These are phyloP conservation scores for Boletus rubescentipes DNA, from an alignment of 768 basidiomycete species.

Conservation along the genomic window DNA sequence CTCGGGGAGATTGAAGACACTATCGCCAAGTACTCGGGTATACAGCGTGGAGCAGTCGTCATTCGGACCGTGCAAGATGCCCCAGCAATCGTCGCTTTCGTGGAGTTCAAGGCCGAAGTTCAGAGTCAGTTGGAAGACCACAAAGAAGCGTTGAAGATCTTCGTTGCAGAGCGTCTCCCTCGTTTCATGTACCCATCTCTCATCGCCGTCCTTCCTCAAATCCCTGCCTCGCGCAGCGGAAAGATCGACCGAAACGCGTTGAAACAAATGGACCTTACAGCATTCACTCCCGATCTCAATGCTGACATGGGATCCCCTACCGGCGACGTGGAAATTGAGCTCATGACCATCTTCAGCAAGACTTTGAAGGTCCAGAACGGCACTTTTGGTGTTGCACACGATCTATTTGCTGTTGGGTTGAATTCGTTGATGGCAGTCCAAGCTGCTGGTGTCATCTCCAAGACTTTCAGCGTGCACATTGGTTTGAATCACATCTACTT, in stretches of 20 bases:
- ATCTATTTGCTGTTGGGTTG: constrained; percentile 30
- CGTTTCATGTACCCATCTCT: constrained; percentile 34
- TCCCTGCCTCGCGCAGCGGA: constrained; percentile 27
- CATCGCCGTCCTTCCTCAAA: constrained; percentile 22
- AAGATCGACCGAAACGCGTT: constrained; percentile 30
- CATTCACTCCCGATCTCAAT: constrained; percentile 21
- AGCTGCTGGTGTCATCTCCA: constrained; percentile 29
- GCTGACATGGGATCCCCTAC: constrained; percentile 25
- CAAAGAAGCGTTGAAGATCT: constrained; percentile 22
- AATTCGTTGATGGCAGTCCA: constrained; percentile 35
- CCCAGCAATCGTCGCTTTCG: constrained; percentile 31
- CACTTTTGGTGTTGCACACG: constrained; percentile 27
- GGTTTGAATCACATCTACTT: constrained; percentile 31
- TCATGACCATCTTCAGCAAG: constrained; percentile 27
- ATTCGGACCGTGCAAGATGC: constrained; percentile 29
- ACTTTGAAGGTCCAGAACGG: constrained; percentile 20
- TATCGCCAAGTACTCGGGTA: constrained; percentile 23
- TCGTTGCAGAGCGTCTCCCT: constrained; percentile 30
- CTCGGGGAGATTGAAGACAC: constrained; percentile 34
- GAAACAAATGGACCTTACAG: constrained; percentile 26
- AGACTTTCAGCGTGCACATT: constrained; percentile 29
- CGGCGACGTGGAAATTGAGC: constrained; percentile 28
- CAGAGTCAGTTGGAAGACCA: constrained; percentile 19
- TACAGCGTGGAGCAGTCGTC: constrained; percentile 24
- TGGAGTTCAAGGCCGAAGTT: constrained; percentile 21